Base-by-base conservation (phyloP, 345 rosid genomes). In the Durio zibethinus region DNA sequence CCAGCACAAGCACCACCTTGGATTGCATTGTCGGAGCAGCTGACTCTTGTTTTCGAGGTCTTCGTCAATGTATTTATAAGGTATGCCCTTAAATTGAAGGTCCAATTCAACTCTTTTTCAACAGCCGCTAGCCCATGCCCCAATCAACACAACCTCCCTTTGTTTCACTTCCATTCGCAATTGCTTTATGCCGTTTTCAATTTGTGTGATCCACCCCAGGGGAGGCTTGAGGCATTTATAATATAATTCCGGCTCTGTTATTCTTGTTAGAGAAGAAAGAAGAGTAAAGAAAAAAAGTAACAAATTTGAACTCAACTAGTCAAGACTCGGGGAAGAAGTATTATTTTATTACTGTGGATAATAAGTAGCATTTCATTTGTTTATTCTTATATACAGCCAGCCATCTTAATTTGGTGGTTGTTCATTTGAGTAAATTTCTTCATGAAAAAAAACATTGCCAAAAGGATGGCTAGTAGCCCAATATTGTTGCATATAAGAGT, bases 41-140 rank as follows among this genome's bases (percentile, higher is more conserved):
- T 74, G 63, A 42, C 74, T 83, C 67, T 85, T 83, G 81, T 78
- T 80, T 23, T 33, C 48, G 3, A 73, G 21, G 43, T 78, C 82
- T 76, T 78, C 85, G 52, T 78, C 80, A 14, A 73, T 63, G 60
- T 75, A 38, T 48, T 42, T 43, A 52, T 52, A 80, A 11, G 80
- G n/a, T 72, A 80, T 54, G 70, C 82, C 83, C 66, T 75, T 80
- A 21, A 75, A 25, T 36, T 73, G 67, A 0, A 76, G 77, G 76
- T 85, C 84, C 14, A 82, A 12, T 64, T 82, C 60, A n/a, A n/a
- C n/a, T n/a, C n/a, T n/a, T n/a, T n/a, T n/a, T n/a, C n/a, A n/a
- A n/a, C n/a, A n/a, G n/a, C n/a, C n/a, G n/a, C n/a, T n/a, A n/a
- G n/a, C n/a, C 74, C 81, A 76, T 4, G n/a, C 65, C n/a, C 81